These are phyloP conservation scores for Lasiosphaeria miniovina DNA, from an alignment of 495 filamentous ascomycete genomes.

Conservation along the genomic window DNA sequence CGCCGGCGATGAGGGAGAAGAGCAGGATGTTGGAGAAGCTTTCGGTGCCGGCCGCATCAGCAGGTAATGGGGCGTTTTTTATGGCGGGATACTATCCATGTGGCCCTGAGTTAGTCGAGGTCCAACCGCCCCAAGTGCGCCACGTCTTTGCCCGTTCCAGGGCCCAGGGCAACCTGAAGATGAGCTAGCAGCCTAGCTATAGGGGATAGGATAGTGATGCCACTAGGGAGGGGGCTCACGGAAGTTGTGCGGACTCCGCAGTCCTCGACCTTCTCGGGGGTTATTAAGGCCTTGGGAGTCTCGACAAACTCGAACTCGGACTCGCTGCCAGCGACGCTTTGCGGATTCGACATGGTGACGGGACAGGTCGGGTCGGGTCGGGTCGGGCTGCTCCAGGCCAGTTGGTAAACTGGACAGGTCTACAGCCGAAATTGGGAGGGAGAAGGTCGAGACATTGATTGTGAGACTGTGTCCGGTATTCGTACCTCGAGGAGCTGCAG, in stretches of 20 bases:
- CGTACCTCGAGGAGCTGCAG: no score
- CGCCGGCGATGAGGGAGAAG: conserved; percentile 51
- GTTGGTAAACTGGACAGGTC: conserved; percentile 11
- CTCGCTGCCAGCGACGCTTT: conserved; percentile 49
- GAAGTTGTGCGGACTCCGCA: conserved; percentile 73
- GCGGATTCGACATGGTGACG: conserved; percentile 40
- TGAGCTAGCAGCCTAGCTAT: background rate
- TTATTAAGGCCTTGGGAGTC: conserved; percentile 63
- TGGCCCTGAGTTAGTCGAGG: conserved; percentile 11
- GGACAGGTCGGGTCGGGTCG: background rate
- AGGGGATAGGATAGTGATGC: conserved; percentile 23
- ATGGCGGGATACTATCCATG: conserved; percentile 65
- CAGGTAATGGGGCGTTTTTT: conserved; percentile 76
- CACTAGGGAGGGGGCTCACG: conserved; percentile 35
- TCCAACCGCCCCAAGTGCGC: conserved; percentile 10
- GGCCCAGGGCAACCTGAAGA: background rate
- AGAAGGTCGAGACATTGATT: conserved; percentile 19
- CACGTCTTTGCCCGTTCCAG: no score
- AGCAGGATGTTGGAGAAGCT: conserved; percentile 67
- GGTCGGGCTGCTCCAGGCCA: conserved; percentile 20
- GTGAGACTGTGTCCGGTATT: background rate
- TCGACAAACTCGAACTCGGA: conserved; percentile 72
- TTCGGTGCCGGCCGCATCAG: conserved; percentile 67
- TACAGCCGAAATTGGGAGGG: conserved; percentile 17
- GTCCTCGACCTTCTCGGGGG: conserved; percentile 57